A percentile compares a stretch with the other conserved stretches of the same genome.
phyloP scores from a whole-genome alignment of 2,329 filamentous ascomycete species.

The Diaporthe humulicola region DNA sequence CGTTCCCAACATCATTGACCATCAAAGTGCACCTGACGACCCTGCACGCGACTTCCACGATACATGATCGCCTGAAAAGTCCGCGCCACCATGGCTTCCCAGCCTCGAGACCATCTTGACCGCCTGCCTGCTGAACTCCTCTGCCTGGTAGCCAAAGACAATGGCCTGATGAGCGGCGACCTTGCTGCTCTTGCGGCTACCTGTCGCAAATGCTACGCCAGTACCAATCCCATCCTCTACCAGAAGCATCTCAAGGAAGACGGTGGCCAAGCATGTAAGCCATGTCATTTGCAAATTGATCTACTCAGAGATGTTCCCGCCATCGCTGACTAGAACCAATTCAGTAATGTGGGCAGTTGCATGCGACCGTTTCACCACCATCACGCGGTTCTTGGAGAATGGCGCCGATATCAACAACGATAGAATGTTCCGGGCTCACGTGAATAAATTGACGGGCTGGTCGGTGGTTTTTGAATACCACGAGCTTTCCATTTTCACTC shows the following conservation, averaged over 20 bases:
- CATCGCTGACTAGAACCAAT: background rate
- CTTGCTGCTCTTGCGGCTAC: background rate
- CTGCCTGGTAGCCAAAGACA: background rate
- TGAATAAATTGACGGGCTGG: too few relatives aligned
- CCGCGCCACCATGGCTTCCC: background rate
- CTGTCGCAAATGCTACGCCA: background rate
- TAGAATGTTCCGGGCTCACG: background rate
- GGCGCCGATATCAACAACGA: constrained; percentile 1
- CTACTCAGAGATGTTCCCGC: accelerated
- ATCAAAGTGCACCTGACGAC: background rate
- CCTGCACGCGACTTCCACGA: background rate
- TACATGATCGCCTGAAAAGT: background rate
- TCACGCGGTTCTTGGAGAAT: background rate
- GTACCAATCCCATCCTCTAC: background rate
- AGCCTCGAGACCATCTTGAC: background rate
- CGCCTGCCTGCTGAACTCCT: background rate
- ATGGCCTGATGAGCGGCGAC: background rate
- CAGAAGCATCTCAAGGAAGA: background rate
- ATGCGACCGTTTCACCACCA: background rate
- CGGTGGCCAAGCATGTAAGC: background rate
- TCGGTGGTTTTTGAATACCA: background rate
- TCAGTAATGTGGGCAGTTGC: background rate
- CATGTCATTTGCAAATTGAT: accelerated
- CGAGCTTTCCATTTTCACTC: background rate
- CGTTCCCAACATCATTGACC: background rate